Base-by-base conservation (phyloP, 108 stramenopile genomes). In the Stephanodiscus minutulus region DNA sequence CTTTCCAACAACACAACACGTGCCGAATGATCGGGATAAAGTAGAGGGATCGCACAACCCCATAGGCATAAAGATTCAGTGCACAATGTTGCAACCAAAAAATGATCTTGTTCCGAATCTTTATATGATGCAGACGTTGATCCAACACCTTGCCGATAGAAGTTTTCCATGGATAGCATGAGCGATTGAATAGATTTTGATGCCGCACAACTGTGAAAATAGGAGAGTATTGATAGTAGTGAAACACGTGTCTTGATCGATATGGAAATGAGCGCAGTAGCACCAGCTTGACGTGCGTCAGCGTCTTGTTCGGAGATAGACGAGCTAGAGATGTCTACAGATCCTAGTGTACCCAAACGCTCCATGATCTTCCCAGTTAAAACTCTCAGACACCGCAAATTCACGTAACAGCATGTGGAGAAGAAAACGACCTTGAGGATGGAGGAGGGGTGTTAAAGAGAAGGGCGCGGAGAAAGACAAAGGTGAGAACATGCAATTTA, bases 41-140 rank as follows among this genome's bases (percentile, higher is more conserved):
- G 46, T 17, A 93, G 56, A 10, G 89, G 87, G 44, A 87, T 66
- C 46, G 76, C 82, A 61, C 80, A 86, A n/a, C 85, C 86, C 92
- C 92, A 93, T 13, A 83, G 49, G 22, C 70, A 25, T 20, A 90
- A 56, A 15, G 89, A 67, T 29, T 85, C 86, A n/a, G 65, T 74
- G 44, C 86, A 86, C 24, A 87, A 64, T 47, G 52, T 37, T 24
- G 77, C 25, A 53, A 77, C 64, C 66, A 85, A 44, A 44, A 91
- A 82, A 18, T 82, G 60, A 49, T 84, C 68, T 20, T 72, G 47
- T 3, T 84, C 47, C 0, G 68, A 63, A 22, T 58, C 64, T 27
- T 3, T 8, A 24, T 11, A 24, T 17, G 55, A 15, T 27, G 3
- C 15, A 27, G 27, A 28, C 24, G 65, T 65, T 61, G 64, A 21